Base-by-base conservation (phyloP, 2,329 filamentous ascomycete species). In the Sclerotinia trifoliorum region DNA sequence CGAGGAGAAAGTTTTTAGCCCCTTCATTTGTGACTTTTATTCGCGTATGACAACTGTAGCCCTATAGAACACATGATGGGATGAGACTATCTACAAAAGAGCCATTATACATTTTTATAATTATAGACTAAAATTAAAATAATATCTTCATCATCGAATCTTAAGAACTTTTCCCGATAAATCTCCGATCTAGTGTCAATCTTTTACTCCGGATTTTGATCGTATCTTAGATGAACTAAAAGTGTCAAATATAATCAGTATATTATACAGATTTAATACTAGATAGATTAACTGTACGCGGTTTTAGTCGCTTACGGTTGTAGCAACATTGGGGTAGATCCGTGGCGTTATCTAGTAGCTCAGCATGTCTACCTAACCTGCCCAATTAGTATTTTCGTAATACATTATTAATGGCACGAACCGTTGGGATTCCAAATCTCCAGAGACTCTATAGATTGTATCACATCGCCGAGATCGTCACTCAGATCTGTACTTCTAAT, bases 381-480 rank as follows among this genome's bases (percentile, higher is more conserved):
- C 44, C 32, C 52, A 55, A 11, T 55, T 35, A 39, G 19, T 24
- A 19, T 26, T 24, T 42, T 49, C n/a, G 58, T 61, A 32, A 24
- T 61, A 61, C 42, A 42, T 48, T n/a, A 19, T 39, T 35, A n/a
- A n/a, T 48, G 4, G 57, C 57, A 61, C 29, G 26, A 61, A 35
- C 58, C 44, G 58, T 61, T 49, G 24, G 58, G 44, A n/a, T 35
- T 8, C 49, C 58, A 61, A 61, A 35, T 61, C 29, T 61, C 58
- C 44, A 49, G 29, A 35, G 29, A 24, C 13, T n/a, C 32, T 32
- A 11, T 42, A 42, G 26, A 10, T 55, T 55, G 58, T 61, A 49
- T 61, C 58, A 61, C 58, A 61, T 61, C 42, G 57, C 42, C 42
- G 42, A 61, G 57, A 61, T 32, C 57, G 48, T 48, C 57, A 61